These are phyloP conservation scores for Rhizopogon vulgaris DNA, from an alignment of 768 basidiomycete genomes.

Conservation along the genomic window DNA sequence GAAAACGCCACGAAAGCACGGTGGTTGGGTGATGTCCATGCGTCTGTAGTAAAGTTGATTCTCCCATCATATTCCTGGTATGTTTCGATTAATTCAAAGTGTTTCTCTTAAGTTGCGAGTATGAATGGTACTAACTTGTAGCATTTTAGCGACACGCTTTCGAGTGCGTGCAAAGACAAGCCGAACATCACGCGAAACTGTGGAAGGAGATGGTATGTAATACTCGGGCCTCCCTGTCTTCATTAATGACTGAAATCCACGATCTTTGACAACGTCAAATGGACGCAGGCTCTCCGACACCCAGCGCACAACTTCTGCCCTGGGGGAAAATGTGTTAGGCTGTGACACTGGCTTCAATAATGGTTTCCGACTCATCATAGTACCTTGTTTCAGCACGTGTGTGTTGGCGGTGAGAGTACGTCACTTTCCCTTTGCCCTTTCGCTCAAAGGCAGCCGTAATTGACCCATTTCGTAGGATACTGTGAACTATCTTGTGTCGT, in stretches of 20 bases:
- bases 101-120: too few relatives aligned
- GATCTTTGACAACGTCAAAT: constrained; percentile 17
- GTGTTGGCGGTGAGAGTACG: constrained; percentile 23
- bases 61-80: constrained; percentile 18
- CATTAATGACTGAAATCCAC: constrained; percentile 17
- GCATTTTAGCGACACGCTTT: constrained; percentile 9
- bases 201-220: constrained; percentile 15
- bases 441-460: constrained; percentile 23
- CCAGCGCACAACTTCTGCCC: constrained; percentile 21
- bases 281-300: constrained; percentile 15
- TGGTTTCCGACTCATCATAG: too few relatives aligned
- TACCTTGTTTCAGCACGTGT: constrained; percentile 20
- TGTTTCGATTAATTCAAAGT: too few relatives aligned
- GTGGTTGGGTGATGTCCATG: constrained; percentile 31
- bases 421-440: constrained; percentile 21
- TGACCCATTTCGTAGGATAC: constrained; percentile 3
- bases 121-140: constrained; percentile 10
- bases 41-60: constrained; percentile 26
- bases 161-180: constrained; percentile 10
- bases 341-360: too few relatives aligned
- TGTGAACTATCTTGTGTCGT: background rate
- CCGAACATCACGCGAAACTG: constrained; percentile 15
- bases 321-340: too few relatives aligned
- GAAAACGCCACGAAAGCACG: constrained; percentile 22
- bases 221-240: constrained; percentile 18